These are phyloP conservation scores for Glaciozyma antarctica DNA, from an alignment of 768 basidiomycete genomes.

Conservation along the genomic window DNA sequence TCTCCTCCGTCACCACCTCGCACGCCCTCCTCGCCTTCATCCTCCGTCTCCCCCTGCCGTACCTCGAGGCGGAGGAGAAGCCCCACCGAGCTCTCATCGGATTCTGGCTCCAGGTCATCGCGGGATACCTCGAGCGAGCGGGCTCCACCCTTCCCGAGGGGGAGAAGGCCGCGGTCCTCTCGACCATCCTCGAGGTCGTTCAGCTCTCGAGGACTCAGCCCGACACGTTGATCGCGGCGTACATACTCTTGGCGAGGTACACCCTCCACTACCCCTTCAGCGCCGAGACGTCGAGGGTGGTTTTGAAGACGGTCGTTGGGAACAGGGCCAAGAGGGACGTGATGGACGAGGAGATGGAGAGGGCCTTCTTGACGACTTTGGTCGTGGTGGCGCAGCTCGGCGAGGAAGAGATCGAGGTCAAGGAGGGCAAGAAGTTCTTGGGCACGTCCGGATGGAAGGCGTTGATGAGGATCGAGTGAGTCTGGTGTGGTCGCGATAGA, in stretches of 20 bases:
- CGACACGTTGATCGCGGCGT: conserved; percentile 40
- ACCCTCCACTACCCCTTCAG: conserved; percentile 58
- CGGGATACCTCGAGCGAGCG: conserved; percentile 63
- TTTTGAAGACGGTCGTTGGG: conserved; percentile 48
- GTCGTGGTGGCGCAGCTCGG: conserved; percentile 49
- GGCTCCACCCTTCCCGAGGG: conserved; percentile 40
- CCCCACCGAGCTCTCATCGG: conserved; percentile 62
- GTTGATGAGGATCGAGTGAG: conserved; percentile 33
- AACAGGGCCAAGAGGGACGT: conserved; percentile 42
- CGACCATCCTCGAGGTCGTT: conserved; percentile 33
- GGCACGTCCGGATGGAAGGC: conserved; percentile 41
- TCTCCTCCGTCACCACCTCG: conserved; percentile 57
- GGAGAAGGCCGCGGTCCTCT: conserved; percentile 33
- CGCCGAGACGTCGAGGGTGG: conserved; percentile 51
- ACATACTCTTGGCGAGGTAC: conserved; percentile 61
- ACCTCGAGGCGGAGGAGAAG: conserved; percentile 43
- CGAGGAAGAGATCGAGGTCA: conserved; percentile 39
- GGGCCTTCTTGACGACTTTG: conserved; percentile 51
- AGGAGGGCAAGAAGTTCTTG: conserved; percentile 51
- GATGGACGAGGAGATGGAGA: conserved; percentile 27
- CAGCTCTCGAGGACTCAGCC: conserved; percentile 19
- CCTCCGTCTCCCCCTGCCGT: conserved; percentile 52
- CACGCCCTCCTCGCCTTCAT: conserved; percentile 65
- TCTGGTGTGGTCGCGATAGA: conserved; percentile 30
- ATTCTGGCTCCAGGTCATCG: conserved; percentile 69